Evolutionary conservation across 805 yeast genomes (phyloP).

Genomic region (Nematodospora valgi): DNA sequence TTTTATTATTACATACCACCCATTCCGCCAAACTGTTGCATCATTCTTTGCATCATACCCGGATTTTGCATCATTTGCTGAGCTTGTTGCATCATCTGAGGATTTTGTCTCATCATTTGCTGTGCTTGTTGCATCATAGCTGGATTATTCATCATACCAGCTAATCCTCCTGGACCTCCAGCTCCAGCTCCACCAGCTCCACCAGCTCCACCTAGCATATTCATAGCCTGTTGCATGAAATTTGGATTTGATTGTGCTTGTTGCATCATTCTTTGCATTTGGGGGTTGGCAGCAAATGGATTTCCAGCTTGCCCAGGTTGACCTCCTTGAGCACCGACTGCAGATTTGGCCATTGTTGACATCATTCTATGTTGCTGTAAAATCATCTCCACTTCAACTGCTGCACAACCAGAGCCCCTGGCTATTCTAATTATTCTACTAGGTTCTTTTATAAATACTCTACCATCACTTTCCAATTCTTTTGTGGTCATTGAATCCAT

Average conservation of each 20-base stretch:
- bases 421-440: slow-evolving; percentile 87
- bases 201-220: slow-evolving; percentile 54
- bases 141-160: slow-evolving; percentile 61
- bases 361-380: slow-evolving; percentile 88
- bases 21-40: slow-evolving; percentile 74
- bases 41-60: slow-evolving; percentile 50
- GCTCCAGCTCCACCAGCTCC: slow-evolving; percentile 30
- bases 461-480: slow-evolving; percentile 89
- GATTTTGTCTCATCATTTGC: slow-evolving; percentile 44
- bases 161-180: slow-evolving; percentile 28
- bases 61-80: slow-evolving; percentile 47
- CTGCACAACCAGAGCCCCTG: slow-evolving; percentile 90
- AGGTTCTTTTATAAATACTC: slow-evolving; percentile 75
- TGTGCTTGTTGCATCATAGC: slow-evolving; percentile 46
- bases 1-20: slow-evolving; percentile 44
- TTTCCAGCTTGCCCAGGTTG: slow-evolving; percentile 7
- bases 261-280: slow-evolving; percentile 52
- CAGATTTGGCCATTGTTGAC: slow-evolving; percentile 85
- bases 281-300: slow-evolving; percentile 31
- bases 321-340: slow-evolving; percentile 39
- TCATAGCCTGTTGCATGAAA: slow-evolving; percentile 61
- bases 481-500: slow-evolving; percentile 95
- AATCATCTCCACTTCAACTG: slow-evolving; percentile 89
- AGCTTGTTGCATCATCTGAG: slow-evolving; percentile 43
- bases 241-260: slow-evolving; percentile 50